Evolutionary conservation across 768 basidiomycete species (phyloP), one percentile per base, ranked within the genome.

Genomic region (Mycena sanguinolenta): DNA sequence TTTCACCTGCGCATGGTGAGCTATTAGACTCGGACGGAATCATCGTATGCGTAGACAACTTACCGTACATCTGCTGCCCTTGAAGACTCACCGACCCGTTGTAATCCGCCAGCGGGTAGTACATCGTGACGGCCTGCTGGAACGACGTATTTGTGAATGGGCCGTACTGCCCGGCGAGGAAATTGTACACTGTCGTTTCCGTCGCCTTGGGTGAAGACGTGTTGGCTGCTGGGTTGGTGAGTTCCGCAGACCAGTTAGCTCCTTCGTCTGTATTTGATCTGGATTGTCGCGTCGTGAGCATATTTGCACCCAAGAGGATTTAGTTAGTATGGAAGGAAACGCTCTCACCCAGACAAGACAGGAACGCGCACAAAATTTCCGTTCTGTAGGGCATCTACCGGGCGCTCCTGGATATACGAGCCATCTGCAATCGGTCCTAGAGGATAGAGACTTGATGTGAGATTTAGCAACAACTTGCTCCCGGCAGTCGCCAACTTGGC

Each of bases 201-300:
- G 79, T 82, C 1, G 83, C 83, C 36, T 77, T 77, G 0, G 82
- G 78, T 71, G 75, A 79, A 0, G 82, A 82, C 0, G 84, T 84
- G 65, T 85, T 85, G 13, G 83, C 83, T 4, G 73, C 65, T 13
- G 82, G 73, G 39, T 83, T 79, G 8, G 73, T 65, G 10, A 85
- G 74, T 21, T 65, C 67, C 10, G 80, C 79, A 19, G 83, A 84
- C 84, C 84, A 85, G 19, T 76, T 65, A 1, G 82, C 81, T n/a
- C 84, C 84, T 71, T 85, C 84, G 72, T 85, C 75, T 0, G 84
- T 82, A 65, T 85, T 85, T 12, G 84, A 83, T 13, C 81, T 82
- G 27, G 10, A 16, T 34, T 34, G 32, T 34, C 32, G 23, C 21
- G 7, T 16, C 17, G 13, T 21, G 23, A 60, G 23, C 30, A 27